Evolutionary conservation across 1,139 yeast genomes (phyloP).

Genomic region (Taiozyma sp.): DNA sequence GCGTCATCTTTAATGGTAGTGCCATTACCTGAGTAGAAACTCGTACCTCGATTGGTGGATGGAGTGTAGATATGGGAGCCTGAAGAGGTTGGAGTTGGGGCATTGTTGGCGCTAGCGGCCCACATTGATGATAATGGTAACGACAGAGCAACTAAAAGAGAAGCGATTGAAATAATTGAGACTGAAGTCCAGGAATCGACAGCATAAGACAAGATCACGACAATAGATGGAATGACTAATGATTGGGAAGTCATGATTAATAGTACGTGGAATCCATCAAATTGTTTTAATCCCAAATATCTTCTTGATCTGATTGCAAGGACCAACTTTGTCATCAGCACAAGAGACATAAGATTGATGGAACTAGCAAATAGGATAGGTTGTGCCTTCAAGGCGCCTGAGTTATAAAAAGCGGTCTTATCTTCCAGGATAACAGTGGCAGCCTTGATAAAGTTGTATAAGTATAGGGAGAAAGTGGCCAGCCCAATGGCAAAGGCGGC

Average conservation of each 20-base stretch:
- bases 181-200: conserved; percentile 24
- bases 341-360: conserved; percentile 53
- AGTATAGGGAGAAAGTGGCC: conserved; percentile 49
- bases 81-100: conserved; percentile 30
- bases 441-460: conserved; percentile 38
- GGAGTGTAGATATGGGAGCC: conserved; percentile 11
- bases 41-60: conserved; percentile 14
- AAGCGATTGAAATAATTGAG: conserved; percentile 36
- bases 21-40: conserved; percentile 14
- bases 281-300: conserved; percentile 72
- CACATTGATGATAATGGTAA: conserved; percentile 84
- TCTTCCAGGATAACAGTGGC: conserved; percentile 27
- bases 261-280: conserved; percentile 75
- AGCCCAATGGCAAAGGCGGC: conserved; percentile 41
- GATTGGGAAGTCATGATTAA: conserved; percentile 83
- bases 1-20: conserved; percentile 6
- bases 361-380: conserved; percentile 65
- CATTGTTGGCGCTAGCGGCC: conserved; percentile 63
- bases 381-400: conserved; percentile 40
- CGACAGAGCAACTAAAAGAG: conserved; percentile 52
- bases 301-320: conserved; percentile 70
- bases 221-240: conserved; percentile 67
- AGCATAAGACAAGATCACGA: conserved; percentile 53
- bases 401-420: conserved; percentile 28
- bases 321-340: conserved; percentile 57